Percentiles rank a stretch among this genome's conserved stretches.
phyloP scores from a whole-genome alignment of 129 eudicot genomes.

The Calendula officinalis region DNA sequence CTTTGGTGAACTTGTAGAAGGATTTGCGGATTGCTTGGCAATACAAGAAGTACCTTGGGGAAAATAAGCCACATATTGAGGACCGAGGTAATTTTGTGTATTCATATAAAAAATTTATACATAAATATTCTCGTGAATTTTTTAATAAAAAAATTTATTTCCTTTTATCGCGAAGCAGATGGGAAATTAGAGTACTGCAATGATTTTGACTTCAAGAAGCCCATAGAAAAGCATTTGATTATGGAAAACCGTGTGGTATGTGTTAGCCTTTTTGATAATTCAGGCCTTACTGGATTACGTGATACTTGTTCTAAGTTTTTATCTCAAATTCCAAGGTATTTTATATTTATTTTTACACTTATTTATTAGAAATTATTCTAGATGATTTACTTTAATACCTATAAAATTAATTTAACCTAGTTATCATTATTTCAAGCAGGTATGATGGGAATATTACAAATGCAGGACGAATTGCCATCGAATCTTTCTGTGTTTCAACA shows the following conservation, averaged over 20 bases:
- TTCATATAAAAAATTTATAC: not conserved
- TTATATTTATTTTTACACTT: not conserved
- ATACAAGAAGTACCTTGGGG: constrained; percentile 84
- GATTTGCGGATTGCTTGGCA: constrained; percentile 99
- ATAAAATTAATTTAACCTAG: not conserved
- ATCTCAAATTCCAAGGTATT: constrained; percentile 68
- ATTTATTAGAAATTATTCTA: not conserved
- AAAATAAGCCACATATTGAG: constrained; percentile 49
- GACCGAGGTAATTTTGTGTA: constrained; percentile 51
- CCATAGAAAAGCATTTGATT: constrained; percentile 70
- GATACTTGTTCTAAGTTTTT: constrained; percentile 77
- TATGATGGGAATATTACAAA: constrained; percentile 53
- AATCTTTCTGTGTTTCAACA: constrained; percentile 86
- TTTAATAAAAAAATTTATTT: constrained; percentile 4
- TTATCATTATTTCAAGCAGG: constrained; percentile 33
- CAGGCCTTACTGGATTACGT: constrained; percentile 51
- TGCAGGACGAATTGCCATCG: constrained; percentile 85
- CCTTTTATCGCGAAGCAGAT: constrained; percentile 43
- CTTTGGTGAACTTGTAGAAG: constrained; percentile 40
- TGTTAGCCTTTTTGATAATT: constrained; percentile 60
- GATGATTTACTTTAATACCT: not conserved
- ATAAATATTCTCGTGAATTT: not conserved
- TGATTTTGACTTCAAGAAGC: constrained; percentile 87
- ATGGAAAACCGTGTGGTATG: constrained; percentile 66
- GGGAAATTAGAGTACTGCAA: constrained; percentile 77